phyloP scores from a whole-genome alignment of 1,284 basidiomycete genomes.

The Hypsizygus ulmarius region DNA sequence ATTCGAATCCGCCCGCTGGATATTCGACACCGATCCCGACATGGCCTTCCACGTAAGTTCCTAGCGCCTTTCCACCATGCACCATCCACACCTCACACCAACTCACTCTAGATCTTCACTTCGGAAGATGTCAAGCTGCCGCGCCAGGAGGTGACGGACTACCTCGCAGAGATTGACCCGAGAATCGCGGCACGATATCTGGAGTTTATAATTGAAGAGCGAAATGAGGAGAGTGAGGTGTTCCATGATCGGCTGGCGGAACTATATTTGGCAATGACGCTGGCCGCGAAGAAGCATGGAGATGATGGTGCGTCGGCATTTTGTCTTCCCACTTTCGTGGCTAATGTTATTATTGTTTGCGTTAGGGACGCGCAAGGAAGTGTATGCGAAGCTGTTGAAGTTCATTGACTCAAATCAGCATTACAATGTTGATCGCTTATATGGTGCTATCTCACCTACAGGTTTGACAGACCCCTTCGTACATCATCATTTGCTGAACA shows the following conservation, averaged over 20 bases:
- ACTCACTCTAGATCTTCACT: constrained; percentile 75
- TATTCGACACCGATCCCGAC: constrained; percentile 71
- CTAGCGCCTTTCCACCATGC: background rate
- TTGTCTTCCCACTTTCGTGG: background rate
- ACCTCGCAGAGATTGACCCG: constrained; percentile 71
- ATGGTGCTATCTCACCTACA: constrained; percentile 73
- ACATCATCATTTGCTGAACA: background rate
- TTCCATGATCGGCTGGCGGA: constrained; percentile 90
- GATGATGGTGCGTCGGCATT: constrained; percentile 47
- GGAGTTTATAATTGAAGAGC: constrained; percentile 80
- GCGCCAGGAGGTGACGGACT: constrained; percentile 70
- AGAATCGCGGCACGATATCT: constrained; percentile 76
- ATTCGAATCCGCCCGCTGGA: constrained; percentile 80
- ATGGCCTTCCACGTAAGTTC: constrained; percentile 72
- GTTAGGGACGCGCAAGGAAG: constrained; percentile 41
- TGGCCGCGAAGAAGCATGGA: constrained; percentile 50
- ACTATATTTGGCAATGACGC: constrained; percentile 73
- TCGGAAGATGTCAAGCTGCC: constrained; percentile 92
- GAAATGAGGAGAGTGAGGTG: constrained; percentile 62
- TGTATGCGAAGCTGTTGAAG: constrained; percentile 69
- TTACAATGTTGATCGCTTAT: constrained; percentile 80
- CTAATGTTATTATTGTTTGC: background rate
- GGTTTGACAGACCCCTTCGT: constrained; percentile 40
- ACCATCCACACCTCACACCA: background rate
- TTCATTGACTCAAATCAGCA: constrained; percentile 74